Evolutionary conservation across 2,329 filamentous ascomycete species (phyloP).

Genomic region (Nigrospora oryzae): DNA sequence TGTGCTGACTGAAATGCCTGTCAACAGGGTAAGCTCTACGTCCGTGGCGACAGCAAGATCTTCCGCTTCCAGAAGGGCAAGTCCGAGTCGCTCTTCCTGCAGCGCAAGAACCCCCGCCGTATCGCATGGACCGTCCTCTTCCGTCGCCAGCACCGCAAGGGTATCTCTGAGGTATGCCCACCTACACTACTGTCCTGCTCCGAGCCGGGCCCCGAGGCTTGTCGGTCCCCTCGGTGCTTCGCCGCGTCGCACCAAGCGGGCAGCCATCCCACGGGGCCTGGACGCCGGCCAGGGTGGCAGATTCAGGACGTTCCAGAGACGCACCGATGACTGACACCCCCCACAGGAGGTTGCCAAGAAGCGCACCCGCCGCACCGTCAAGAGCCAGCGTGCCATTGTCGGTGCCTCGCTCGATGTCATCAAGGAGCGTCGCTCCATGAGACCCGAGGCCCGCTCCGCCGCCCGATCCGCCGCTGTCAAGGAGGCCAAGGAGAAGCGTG

Average conservation of each 20-base stretch:
- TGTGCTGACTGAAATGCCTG: too few species aligned
- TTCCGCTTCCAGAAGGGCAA: conserved; percentile 99
- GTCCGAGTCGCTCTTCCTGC: conserved; percentile 98
- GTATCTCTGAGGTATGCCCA: conserved; percentile 88
- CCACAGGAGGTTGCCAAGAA: conserved; percentile 98
- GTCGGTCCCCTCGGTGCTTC: too few species aligned
- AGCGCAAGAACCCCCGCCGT: conserved; percentile 99
- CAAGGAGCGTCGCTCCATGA: conserved; percentile 94
- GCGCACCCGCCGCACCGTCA: conserved; percentile 95
- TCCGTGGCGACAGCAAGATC: conserved; percentile 99
- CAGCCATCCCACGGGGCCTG: too few species aligned
- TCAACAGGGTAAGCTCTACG: conserved; percentile 92
- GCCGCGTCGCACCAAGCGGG: too few species aligned
- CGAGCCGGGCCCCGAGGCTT: neutral
- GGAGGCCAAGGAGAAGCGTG: conserved; percentile 98
- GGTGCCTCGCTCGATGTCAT: conserved; percentile 99
- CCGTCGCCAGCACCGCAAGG: conserved; percentile 99
- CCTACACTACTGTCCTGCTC: conserved; percentile 25
- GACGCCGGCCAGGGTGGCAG: neutral
- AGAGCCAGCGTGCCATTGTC: conserved; percentile 97
- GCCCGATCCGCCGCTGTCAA: conserved; percentile 87
- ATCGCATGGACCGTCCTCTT: conserved; percentile 98
- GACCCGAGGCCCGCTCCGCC: conserved; percentile 90
- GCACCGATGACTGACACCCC: conserved; percentile 26
- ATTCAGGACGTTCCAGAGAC: neutral